Base-by-base conservation (phyloP, 148 eudicot species). In the Rheum nobile region DNA sequence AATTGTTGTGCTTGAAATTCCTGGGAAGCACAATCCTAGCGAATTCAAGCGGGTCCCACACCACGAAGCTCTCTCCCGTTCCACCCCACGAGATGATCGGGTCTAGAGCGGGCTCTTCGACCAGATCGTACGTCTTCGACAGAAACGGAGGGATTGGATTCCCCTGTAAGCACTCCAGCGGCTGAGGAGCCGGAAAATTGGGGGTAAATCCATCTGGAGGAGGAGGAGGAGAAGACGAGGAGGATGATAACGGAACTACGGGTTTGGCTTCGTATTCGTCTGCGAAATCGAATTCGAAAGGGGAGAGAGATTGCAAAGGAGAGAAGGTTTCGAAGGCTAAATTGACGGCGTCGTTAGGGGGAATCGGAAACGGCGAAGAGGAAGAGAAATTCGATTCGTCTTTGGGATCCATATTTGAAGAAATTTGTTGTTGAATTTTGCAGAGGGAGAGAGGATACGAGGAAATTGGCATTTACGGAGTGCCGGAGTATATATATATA, bases 91-190 rank as follows among this genome's bases (percentile, higher is more conserved):
- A 85, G 26, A 88, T 77, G 4, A 88, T 75, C 28, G 81, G 46
- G 67, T 88, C 84, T 24, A 80, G 65, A 1, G 71, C 41, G 21
- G 82, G 79, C 44, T 88, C 91, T 16, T 82, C 91, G 22, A 85
- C 87, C 17, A 88, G 73, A 76, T 88, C 91, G n/a, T 47, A 88
- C 4, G 91, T 88, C 83, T 88, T 88, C 1, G 87, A 85, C 31
- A 88, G 24, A 72, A 88, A 88, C 4, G 91, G 91, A 0, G 91
- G 91, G 6, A 84, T 57, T 73, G 77, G 85, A 7, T 55, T 37
- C 70, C 78, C 84, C 2, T 73, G 79, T 21, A 88, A 71, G 26
- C 46, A 54, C 29, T 80, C 87, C 71, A 88, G 77, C 13, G 91
- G 91, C 78, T 67, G 74, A 0, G 89, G 89, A 76, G 75, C 71